phyloP scores from a whole-genome alignment of 2,329 filamentous ascomycete species.

The Colletotrichum kahawae region DNA sequence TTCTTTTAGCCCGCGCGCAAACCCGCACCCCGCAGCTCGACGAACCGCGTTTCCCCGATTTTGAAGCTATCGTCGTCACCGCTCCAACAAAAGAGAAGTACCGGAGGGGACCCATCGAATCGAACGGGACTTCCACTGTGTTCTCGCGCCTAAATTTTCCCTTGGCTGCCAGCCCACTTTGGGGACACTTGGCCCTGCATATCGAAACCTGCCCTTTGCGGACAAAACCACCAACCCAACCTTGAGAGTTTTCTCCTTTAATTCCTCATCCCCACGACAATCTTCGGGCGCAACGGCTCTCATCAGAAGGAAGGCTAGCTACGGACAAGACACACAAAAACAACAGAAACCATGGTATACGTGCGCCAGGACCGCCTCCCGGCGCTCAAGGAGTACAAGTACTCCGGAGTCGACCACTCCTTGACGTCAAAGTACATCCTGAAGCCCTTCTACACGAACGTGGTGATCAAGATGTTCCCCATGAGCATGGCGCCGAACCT shows the following conservation, averaged over 20 bases:
- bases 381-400: slow-evolving; percentile 93
- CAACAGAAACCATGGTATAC: slow-evolving; percentile 76
- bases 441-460: slow-evolving; percentile 96
- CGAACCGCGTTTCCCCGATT: background rate
- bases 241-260: background rate
- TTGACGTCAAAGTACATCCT: slow-evolving; percentile 90
- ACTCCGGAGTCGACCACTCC: slow-evolving; percentile 89
- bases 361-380: slow-evolving; percentile 90
- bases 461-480: slow-evolving; percentile 93
- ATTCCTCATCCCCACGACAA: background rate
- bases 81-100: background rate
- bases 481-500: slow-evolving; percentile 90
- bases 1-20: background rate
- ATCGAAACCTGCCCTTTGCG: background rate
- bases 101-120: background rate
- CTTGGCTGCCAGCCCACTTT: background rate
- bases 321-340: background rate
- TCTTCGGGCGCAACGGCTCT: background rate
- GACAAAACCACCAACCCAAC: background rate
- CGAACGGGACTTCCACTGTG: background rate
- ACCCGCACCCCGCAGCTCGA: background rate
- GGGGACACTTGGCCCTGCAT: slow-evolving; percentile 2
- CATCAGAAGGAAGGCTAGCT: background rate
- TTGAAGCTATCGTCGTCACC: slow-evolving; percentile 21
- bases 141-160: background rate